Base-by-base conservation (phyloP, 495 filamentous ascomycete genomes). In the Neurospora discreta region DNA sequence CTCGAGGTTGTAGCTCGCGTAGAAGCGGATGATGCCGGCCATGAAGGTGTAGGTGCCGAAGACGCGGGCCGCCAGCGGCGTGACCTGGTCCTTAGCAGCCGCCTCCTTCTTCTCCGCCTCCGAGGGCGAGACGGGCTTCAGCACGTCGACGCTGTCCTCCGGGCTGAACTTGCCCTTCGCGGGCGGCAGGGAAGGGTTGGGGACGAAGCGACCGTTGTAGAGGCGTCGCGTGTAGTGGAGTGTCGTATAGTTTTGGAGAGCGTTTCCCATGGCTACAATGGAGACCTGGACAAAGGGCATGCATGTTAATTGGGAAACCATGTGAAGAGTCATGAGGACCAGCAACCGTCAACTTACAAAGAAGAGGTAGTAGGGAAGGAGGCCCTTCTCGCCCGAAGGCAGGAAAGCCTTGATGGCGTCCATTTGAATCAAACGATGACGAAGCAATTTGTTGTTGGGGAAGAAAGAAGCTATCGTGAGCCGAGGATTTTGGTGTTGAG, bases 31-130 rank as follows among this genome's bases (percentile, higher is more conserved):
- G 41, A 97, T 81, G 41, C 87, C 83, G 15, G 90, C 87, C 68
- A 97, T 79, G 74, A 95, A 86, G 0, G 94, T 98, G 89, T 93
- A 99, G 71, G 93, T 97, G 52, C 93, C 96, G 78, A 98, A 98
- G 11, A 92, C 87, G 69, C 95, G 91, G 7, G 91, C 89, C 33
- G 90, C 90, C 42, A 98, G 88, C 5, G 90, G 85, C 4, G 90
- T 93, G 30, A 89, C 88, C 74, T 88, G 84, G 75, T 86, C 84
- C 74, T 78, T 79, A 23, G 81, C 80, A 26, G 46, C 46, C 33
- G 23, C 52, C 13, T 10, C 52, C 52, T 65, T 65, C 78, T 82
- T 80, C 81, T 86, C 79, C 73, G 82, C 69, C 80, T 80, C 76
- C 74, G 84, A 83, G 77, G 83, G 81, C 70, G 85, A 84, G 3